Evolutionary conservation across 2,329 filamentous ascomycete species (phyloP).

Genomic region (Mollisia scopiformis): DNA sequence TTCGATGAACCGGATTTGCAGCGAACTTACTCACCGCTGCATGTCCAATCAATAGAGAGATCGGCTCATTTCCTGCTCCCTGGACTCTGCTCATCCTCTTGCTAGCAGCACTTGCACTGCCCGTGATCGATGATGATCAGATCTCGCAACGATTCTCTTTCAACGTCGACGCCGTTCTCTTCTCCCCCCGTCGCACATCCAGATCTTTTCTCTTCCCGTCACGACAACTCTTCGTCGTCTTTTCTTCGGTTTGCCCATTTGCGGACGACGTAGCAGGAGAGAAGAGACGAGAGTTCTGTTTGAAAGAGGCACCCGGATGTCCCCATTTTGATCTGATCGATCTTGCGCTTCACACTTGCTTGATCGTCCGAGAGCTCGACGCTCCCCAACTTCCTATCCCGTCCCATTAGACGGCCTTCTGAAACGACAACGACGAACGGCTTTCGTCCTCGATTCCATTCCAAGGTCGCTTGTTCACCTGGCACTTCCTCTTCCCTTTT

Average conservation of each 20-base stretch:
- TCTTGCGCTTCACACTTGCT: conserved; percentile 27
- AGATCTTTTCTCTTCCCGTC: background rate
- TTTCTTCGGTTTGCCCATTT: background rate
- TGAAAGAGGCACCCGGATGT: background rate
- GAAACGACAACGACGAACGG: conserved; percentile 20
- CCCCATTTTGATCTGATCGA: background rate
- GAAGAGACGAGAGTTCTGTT: background rate
- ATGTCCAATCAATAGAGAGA: conserved; percentile 16
- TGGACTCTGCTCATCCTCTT: background rate
- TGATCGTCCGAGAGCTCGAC: conserved; percentile 30
- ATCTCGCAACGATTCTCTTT: background rate
- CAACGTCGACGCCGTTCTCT: background rate
- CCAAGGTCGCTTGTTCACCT: too few species aligned
- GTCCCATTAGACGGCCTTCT: conserved; percentile 16
- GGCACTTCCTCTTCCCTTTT: background rate
- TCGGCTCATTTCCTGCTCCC: conserved; percentile 13
- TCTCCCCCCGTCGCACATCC: background rate
- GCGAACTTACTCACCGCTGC: conserved; percentile 5
- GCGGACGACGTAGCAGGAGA: background rate
- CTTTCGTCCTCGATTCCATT: background rate
- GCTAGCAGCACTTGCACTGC: background rate
- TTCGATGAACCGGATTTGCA: conserved; percentile 10
- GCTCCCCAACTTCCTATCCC: conserved; percentile 17
- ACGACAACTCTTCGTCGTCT: background rate
- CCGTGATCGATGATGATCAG: background rate